A percentile compares a stretch with the other conserved stretches of the same genome.
phyloP scores from a whole-genome alignment of 305 asterid species.

The Fraxinus floribunda region DNA sequence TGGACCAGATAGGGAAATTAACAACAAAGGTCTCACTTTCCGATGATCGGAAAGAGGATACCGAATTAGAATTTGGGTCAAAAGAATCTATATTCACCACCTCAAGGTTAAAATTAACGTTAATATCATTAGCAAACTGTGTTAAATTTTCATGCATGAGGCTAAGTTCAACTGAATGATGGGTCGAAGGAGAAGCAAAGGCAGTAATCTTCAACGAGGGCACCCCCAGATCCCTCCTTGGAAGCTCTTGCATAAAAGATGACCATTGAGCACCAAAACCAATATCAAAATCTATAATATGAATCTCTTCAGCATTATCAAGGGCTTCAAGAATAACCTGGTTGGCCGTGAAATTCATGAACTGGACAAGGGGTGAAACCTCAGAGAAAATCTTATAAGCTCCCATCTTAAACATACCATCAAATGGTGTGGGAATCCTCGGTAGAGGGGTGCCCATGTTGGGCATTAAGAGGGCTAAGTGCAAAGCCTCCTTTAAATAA shows the following conservation, averaged over 20 bases:
- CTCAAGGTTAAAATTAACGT: slow-evolving; percentile 48
- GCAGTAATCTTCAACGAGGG: slow-evolving; percentile 53
- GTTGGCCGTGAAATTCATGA: slow-evolving; percentile 53
- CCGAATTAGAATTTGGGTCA: slow-evolving; percentile 37
- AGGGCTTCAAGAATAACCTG: slow-evolving; percentile 55
- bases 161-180: slow-evolving; percentile 45
- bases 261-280: slow-evolving; percentile 70
- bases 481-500: slow-evolving; percentile 52
- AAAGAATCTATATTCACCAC: slow-evolving; percentile 55
- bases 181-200: slow-evolving; percentile 54
- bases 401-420: slow-evolving; percentile 49
- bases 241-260: slow-evolving; percentile 60
- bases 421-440: slow-evolving; percentile 39
- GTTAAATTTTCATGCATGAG: slow-evolving; percentile 48
- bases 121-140: slow-evolving; percentile 46
- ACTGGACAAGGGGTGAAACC: slow-evolving; percentile 46
- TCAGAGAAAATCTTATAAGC: slow-evolving; percentile 52
- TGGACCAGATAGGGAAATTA: slow-evolving; percentile 53
- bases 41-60: slow-evolving; percentile 38
- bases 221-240: slow-evolving; percentile 27
- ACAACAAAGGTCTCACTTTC: slow-evolving; percentile 44
- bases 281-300: slow-evolving; percentile 54
- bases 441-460: slow-evolving; percentile 23
- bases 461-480: slow-evolving; percentile 31
- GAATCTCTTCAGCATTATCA: slow-evolving; percentile 36